phyloP scores from a whole-genome alignment of 1,284 basidiomycete species.

The Ganoderma boninense region DNA sequence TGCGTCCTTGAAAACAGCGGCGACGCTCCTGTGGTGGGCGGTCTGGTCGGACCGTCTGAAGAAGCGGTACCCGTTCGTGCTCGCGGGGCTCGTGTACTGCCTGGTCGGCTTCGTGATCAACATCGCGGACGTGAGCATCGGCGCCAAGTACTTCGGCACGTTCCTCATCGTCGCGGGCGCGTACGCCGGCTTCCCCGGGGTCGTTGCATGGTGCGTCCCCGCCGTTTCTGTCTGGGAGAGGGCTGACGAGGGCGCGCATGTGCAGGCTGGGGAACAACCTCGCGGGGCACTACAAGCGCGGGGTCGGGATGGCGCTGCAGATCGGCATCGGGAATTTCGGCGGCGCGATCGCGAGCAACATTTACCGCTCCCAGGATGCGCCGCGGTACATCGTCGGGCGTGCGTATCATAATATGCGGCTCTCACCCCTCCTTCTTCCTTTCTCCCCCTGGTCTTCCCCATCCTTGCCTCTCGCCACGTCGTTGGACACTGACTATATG shows the following conservation, averaged over 20 bases:
- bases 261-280: conserved; percentile 67
- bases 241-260: not conserved
- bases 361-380: conserved; percentile 65
- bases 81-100: conserved; percentile 59
- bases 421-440: too few relatives aligned
- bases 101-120: conserved; percentile 74
- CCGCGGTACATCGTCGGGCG: conserved; percentile 71
- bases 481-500: not conserved
- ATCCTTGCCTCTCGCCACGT: too few relatives aligned
- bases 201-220: conserved; percentile 73
- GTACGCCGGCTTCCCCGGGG: conserved; percentile 69
- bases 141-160: conserved; percentile 72
- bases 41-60: conserved; percentile 65
- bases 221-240: too few relatives aligned
- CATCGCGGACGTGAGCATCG: conserved; percentile 56
- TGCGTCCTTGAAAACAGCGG: conserved; percentile 47
- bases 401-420: too few relatives aligned
- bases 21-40: conserved; percentile 59
- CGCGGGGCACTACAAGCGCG: conserved; percentile 71
- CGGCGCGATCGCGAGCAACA: conserved; percentile 65
- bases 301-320: conserved; percentile 68
- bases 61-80: conserved; percentile 68
- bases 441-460: too few relatives aligned
- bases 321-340: conserved; percentile 69
- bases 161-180: conserved; percentile 69